These are phyloP conservation scores for Aspergillus thermomutatus DNA, from an alignment of 2,329 filamentous ascomycete species.

Conservation along the genomic window DNA sequence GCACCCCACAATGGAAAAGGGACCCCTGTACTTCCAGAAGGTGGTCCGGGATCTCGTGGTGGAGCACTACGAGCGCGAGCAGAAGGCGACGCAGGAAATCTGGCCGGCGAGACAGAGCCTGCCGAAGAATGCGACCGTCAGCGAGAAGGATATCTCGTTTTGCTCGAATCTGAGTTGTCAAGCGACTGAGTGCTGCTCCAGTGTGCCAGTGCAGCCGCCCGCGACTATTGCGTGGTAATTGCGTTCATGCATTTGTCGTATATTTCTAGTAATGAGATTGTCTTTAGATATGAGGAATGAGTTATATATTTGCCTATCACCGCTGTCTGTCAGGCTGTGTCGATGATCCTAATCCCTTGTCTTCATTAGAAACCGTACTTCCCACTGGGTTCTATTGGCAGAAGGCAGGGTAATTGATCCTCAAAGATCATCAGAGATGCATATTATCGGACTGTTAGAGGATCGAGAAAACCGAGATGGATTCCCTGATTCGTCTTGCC, in stretches of 20 bases:
- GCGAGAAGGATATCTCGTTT: conserved; percentile 30
- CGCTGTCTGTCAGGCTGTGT: too few relatives aligned
- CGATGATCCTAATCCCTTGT: too few relatives aligned
- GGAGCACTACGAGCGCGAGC: conserved; percentile 47
- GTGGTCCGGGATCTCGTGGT: conserved; percentile 48
- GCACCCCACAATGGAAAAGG: conserved; percentile 57
- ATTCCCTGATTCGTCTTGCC: too few relatives aligned
- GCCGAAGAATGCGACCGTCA: conserved; percentile 23
- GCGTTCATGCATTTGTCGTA: background rate
- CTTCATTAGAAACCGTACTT: too few relatives aligned
- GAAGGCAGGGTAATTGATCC: too few relatives aligned
- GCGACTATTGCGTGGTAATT: background rate
- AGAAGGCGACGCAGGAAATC: conserved; percentile 45
- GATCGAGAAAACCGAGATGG: too few relatives aligned
- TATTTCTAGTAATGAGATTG: background rate
- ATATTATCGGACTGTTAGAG: too few relatives aligned
- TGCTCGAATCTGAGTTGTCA: conserved; percentile 21
- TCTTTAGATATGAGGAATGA: background rate
- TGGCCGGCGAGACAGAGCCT: conserved; percentile 48
- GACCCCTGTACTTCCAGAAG: conserved; percentile 55
- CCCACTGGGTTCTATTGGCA: too few relatives aligned
- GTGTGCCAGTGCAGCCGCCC: background rate
- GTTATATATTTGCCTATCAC: too few relatives aligned
- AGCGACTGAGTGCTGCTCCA: conserved; percentile 12
- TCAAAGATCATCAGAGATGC: too few relatives aligned